Evolutionary conservation across 2,329 filamentous ascomycete species (phyloP).

Genomic region (Hypoxylon sp.): DNA sequence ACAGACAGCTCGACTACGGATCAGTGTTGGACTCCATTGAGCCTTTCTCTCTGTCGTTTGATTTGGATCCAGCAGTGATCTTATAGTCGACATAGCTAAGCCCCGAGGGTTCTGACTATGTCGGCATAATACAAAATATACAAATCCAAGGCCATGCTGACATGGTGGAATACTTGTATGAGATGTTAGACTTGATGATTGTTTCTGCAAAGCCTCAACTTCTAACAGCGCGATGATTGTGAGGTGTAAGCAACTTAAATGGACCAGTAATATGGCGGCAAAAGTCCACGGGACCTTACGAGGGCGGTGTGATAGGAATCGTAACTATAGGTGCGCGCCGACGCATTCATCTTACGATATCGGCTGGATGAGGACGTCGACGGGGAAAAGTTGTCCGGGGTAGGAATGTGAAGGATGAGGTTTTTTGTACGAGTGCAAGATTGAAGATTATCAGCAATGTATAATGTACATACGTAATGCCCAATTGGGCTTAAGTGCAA

Average conservation of each 20-base stretch:
- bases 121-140: background rate
- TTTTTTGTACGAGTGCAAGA: background rate
- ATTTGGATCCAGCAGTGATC: background rate
- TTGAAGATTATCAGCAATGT: background rate
- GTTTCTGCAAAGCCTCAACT: background rate
- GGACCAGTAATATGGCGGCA: slow-evolving; percentile 16
- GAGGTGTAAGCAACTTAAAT: background rate
- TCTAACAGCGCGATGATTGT: background rate
- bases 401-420: background rate
- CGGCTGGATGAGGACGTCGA: background rate
- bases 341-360: slow-evolving; percentile 22
- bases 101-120: background rate
- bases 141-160: background rate
- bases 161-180: background rate
- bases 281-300: slow-evolving; percentile 6
- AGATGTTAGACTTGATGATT: background rate
- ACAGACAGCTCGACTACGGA: background rate
- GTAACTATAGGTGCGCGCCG: slow-evolving; percentile 17
- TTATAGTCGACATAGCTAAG: background rate
- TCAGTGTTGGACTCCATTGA: background rate
- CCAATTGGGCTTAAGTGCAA: slow-evolving; percentile 18
- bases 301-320: slow-evolving; percentile 17
- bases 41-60: background rate
- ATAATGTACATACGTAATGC: slow-evolving; percentile 2
- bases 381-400: slow-evolving; percentile 13